Conservation (phyloP, 768 basidiomycete species). For the Lactarius trivialis region DNA sequence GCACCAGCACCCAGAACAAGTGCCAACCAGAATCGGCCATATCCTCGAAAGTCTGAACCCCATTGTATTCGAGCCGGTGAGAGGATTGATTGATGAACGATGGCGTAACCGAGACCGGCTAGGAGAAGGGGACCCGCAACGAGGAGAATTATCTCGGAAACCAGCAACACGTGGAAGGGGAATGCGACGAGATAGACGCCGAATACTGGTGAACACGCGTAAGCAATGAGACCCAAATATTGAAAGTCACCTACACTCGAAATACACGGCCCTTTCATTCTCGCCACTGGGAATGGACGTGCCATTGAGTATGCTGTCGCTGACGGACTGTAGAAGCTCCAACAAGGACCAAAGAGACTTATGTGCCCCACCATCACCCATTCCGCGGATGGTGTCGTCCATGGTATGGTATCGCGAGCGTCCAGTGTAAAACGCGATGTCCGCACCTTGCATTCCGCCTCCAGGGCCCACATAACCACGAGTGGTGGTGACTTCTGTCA, state of each 20-base stretch:
- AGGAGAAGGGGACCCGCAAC: conserved; percentile 57
- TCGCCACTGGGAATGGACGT: conserved; percentile 21
- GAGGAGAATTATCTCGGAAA: conserved; percentile 52
- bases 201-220: conserved; percentile 44
- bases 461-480: conserved; percentile 14
- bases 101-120: conserved; percentile 31
- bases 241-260: conserved; percentile 51
- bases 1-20: conserved; percentile 39
- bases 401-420: conserved; percentile 74
- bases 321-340: conserved; percentile 54
- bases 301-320: conserved; percentile 44
- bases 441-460: conserved; percentile 58
- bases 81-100: conserved; percentile 19
- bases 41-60: conserved; percentile 29
- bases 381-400: conserved; percentile 59
- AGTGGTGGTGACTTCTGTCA: background rate
- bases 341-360: conserved; percentile 73
- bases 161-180: conserved; percentile 43
- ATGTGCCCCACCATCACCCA: conserved; percentile 40
- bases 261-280: conserved; percentile 47
- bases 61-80: background rate
- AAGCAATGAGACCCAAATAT: background rate
- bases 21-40: conserved; percentile 59
- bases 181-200: conserved; percentile 49
- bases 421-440: conserved; percentile 72